phyloP scores from a whole-genome alignment of 352 stramenopile species.

The Phytophthora kernoviae region DNA sequence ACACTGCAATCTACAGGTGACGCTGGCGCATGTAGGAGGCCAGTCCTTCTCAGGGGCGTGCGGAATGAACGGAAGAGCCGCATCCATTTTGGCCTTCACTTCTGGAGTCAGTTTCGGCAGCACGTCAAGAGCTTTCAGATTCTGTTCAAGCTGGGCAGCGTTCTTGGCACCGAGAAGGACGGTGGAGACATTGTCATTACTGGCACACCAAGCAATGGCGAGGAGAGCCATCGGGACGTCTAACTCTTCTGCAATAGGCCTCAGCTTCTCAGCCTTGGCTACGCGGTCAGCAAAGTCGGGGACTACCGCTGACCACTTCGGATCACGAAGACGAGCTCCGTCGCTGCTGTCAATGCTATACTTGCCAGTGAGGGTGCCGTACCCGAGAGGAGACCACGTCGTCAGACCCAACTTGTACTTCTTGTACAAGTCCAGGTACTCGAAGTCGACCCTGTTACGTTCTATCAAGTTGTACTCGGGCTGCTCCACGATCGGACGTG shows the following conservation, averaged over 20 bases:
- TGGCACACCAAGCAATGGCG: conserved; percentile 59
- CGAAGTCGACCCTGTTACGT: conserved; percentile 54
- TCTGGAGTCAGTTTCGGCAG: conserved; percentile 47
- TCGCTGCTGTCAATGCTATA: conserved; percentile 38
- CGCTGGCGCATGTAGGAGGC: background rate
- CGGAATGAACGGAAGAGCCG: conserved; percentile 27
- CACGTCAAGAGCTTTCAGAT: conserved; percentile 48
- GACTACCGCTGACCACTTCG: conserved; percentile 43
- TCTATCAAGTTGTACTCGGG: conserved; percentile 64
- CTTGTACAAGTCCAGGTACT: conserved; percentile 54
- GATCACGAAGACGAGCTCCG: conserved; percentile 24
- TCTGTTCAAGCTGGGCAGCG: conserved; percentile 53
- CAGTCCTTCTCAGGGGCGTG: conserved; percentile 5
- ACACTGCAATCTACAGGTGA: too few relatives aligned
- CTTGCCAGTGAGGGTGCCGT: conserved; percentile 62
- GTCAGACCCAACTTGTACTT: conserved; percentile 59
- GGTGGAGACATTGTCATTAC: conserved; percentile 58
- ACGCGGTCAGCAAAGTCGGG: conserved; percentile 20
- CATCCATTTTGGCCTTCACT: conserved; percentile 52
- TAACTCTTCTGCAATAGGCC: conserved; percentile 45
- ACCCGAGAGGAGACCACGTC: conserved; percentile 49
- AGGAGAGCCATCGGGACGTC: conserved; percentile 50
- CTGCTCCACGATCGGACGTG: conserved; percentile 49
- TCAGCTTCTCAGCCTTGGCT: conserved; percentile 32
- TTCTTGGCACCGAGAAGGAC: conserved; percentile 59